Conservation (phyloP, 2,329 filamentous ascomycete species). For the Thyridium curvatum region DNA sequence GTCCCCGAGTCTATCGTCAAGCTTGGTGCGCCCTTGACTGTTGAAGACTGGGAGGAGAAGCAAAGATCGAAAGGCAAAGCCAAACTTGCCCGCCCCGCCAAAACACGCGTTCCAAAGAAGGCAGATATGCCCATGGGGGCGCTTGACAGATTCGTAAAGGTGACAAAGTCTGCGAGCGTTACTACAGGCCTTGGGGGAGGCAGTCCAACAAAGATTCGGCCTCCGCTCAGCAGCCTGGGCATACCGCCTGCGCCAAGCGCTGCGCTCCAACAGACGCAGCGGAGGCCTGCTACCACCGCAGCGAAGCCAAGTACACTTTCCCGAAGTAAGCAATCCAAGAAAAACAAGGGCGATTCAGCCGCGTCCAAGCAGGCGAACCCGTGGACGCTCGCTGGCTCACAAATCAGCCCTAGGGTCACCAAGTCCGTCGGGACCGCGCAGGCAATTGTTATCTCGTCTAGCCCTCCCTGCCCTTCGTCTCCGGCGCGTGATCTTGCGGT, state of each 20-base stretch:
- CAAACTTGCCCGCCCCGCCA: slow-evolving; percentile 9
- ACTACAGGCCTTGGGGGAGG: not conserved
- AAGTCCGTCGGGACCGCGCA: slow-evolving; percentile 8
- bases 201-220: not conserved
- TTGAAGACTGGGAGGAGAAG: slow-evolving; percentile 55
- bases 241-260: slow-evolving; percentile 4
- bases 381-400: slow-evolving; percentile 32
- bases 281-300: not conserved
- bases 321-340: slow-evolving; percentile 20
- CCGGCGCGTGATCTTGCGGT: slow-evolving; percentile 30
- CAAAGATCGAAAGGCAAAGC: slow-evolving; percentile 22
- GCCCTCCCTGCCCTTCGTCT: slow-evolving; percentile 11
- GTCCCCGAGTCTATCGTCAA: slow-evolving; percentile 58
- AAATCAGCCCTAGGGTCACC: slow-evolving; percentile 17
- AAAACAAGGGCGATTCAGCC: slow-evolving; percentile 9
- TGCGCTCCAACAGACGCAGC: not conserved
- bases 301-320: not conserved
- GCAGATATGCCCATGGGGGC: slow-evolving; percentile 17
- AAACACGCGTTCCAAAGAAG: slow-evolving; percentile 2
- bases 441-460: slow-evolving; percentile 19
- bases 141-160: slow-evolving; percentile 29
- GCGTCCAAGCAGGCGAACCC: slow-evolving; percentile 22
- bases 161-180: slow-evolving; percentile 23
- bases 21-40: slow-evolving; percentile 57
- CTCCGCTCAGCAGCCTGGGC: not conserved